Base-by-base conservation (phyloP, 2,329 filamentous ascomycete genomes). In the Cladosporium phlei region DNA sequence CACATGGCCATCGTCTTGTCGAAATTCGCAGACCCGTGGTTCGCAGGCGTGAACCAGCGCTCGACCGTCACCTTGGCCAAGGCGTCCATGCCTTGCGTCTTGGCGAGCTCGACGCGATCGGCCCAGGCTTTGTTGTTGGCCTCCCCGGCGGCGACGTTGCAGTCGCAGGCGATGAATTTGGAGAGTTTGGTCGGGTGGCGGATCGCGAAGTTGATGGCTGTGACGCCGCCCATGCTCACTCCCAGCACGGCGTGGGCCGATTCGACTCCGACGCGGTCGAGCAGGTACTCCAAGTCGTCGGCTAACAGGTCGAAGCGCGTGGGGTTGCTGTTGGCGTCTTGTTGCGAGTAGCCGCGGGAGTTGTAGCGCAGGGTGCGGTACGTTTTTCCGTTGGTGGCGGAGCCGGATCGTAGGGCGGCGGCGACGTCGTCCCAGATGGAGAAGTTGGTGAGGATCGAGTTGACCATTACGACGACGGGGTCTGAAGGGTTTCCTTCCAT, bases 341-440 rank as follows among this genome's bases (percentile, higher is more conserved):
- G 54, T 34, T 57, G 55, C 60, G 76, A 68, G 5, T 87, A 79
- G 5, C 88, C 88, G 42, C 88, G 86, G 2, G 80, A 77, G 63
- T 88, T 79, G 68, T 89, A 94, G 8, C 88, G 82, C 1, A 95
- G 71, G 53, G 94, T 76, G 42, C 85, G 82, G 63, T 88, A 83
- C 29, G 79, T 74, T 3, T 80, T 78, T 38, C 55, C 56, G 19
- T 82, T 78, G 28, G 77, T 59, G 0, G 68, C 63, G 10, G 65
- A 57, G 0, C 68, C 63, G 10, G 65, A 57, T 32, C 74, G 63
- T 54, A 93, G 75, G n/a, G 78, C 68, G 1, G 71, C 68, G 1
- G 93, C 69, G 49, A 94, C 79, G 2, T 74, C 73, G 57, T 93
- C 85, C 88, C 88, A 95, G 77, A 95, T 93, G 62, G 78, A 74